A percentile compares a stretch with the other conserved stretches of the same genome.
Conservation (phyloP, 148 eudicot genomes). For the Gaultheria prostrata region DNA sequence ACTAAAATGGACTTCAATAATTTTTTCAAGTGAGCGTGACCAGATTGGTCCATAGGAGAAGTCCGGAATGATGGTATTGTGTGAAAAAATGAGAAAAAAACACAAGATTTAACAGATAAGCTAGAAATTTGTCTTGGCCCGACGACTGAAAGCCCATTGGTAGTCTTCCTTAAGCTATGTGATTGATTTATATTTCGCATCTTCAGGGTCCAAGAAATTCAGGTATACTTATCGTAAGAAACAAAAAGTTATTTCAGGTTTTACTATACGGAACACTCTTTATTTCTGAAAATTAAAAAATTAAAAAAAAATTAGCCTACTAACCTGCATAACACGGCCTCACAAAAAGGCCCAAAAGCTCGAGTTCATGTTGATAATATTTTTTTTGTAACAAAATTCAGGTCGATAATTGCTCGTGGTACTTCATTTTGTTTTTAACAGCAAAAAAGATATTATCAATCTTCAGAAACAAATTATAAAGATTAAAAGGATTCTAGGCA, state of each 20-base stretch:
- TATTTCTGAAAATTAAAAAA: too few relatives aligned
- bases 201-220: neutral
- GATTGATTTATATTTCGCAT: neutral
- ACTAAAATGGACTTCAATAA: slow-evolving; percentile 1
- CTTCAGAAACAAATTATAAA: too few relatives aligned
- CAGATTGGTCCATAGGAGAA: slow-evolving; percentile 5
- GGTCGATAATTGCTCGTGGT: neutral
- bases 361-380: neutral
- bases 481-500: too few relatives aligned
- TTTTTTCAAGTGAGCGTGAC: slow-evolving; percentile 8
- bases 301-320: too few relatives aligned
- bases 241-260: neutral
- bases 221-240: neutral
- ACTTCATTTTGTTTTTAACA: too few relatives aligned
- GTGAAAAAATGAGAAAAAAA: neutral
- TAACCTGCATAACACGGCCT: too few relatives aligned
- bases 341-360: neutral
- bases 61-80: neutral
- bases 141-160: neutral
- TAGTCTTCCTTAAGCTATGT: neutral
- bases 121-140: neutral
- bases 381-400: neutral
- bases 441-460: too few relatives aligned
- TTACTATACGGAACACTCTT: neutral
- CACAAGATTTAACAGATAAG: slow-evolving; percentile 10